Conservation (phyloP, 1,139 yeast genomes). For the Nadsonia starkeyi-henricii region DNA sequence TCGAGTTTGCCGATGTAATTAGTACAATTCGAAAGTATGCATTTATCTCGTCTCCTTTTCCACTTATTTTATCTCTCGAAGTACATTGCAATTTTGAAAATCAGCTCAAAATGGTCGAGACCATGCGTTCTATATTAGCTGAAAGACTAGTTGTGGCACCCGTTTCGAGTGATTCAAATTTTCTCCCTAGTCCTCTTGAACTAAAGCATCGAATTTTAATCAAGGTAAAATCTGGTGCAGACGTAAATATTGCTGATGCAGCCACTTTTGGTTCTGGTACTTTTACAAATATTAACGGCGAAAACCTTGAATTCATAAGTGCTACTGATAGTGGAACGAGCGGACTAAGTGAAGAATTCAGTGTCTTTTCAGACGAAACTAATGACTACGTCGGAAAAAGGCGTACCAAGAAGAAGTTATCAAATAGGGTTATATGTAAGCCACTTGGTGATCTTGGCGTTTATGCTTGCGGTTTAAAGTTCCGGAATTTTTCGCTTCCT, state of each 20-base stretch:
- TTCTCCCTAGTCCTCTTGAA: slow-evolving; percentile 59
- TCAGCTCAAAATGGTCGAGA: slow-evolving; percentile 43
- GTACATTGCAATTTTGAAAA: slow-evolving; percentile 56
- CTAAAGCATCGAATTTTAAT: slow-evolving; percentile 56
- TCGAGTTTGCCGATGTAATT: slow-evolving; percentile 56
- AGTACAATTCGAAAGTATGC: slow-evolving; percentile 69
- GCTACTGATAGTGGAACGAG: not conserved
- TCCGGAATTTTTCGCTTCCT: slow-evolving; percentile 70
- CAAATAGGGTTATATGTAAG: slow-evolving; percentile 27
- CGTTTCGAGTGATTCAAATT: slow-evolving; percentile 15
- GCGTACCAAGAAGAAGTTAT: slow-evolving; percentile 13
- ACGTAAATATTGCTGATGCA: not conserved
- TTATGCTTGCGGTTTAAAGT: slow-evolving; percentile 60
- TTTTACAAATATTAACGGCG: slow-evolving; percentile 1
- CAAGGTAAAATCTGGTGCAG: slow-evolving; percentile 44
- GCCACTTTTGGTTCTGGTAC: slow-evolving; percentile 1
- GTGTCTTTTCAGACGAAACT: not conserved
- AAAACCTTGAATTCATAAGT: not conserved
- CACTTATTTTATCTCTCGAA: slow-evolving; percentile 79
- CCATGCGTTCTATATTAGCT: slow-evolving; percentile 44
- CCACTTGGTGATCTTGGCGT: slow-evolving; percentile 51
- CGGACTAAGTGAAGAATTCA: not conserved
- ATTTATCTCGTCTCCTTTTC: slow-evolving; percentile 69
- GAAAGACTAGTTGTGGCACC: slow-evolving; percentile 40
- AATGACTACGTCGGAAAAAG: slow-evolving; percentile 11